Evolutionary conservation across 805 yeast genomes (phyloP), one percentile per base, ranked within the genome.

Genomic region (Alloascoidea hylecoeti): DNA sequence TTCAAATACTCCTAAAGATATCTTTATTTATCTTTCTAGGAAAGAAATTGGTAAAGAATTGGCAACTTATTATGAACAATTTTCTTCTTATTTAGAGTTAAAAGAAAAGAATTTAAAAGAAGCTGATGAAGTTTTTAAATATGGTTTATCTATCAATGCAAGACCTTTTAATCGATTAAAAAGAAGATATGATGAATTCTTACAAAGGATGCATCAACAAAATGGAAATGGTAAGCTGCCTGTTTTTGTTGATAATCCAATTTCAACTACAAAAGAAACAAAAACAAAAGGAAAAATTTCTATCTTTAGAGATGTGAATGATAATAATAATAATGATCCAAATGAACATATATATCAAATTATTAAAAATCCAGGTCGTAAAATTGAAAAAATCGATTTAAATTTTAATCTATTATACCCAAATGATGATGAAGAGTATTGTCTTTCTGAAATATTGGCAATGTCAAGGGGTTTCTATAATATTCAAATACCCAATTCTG

Each of bases 1-100:
- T 49, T 68, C 80, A 1, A 83, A 78, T 42, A 68, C 78, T 13
- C 86, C 88, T 0, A 60, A 72, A 33, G 88, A 79, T 39, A 63
- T 82, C 2, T 86, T 78, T 52, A 63, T 71, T 4, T 85, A 78
- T 49, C 61, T 89, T 56, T 72, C 76, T 34, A 70, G 77, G 42
- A 75, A 78, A 44, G 72, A 68, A 36, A 82, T 89, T 27, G 97
- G 95, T 1, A 51, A 50, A 23, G 63, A 63, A 32, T 59, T 84
- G 37, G 74, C 95, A 0, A 48, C 74, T 15, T 86, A 69, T 51
- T 89, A 86, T 50, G 95, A 85, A 50, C 79, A 73, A 42, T 84
- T 81, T 58, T 83, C 94, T 1, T 63, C 66, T 19, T 71, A 59
- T 41, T 54, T 79, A 40, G 94, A 81, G 49, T 35, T 60, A 1